Evolutionary conservation across 352 stramenopile species (phyloP), one percentile per base, ranked within the genome.

Genomic region (Peronospora farinosa): DNA sequence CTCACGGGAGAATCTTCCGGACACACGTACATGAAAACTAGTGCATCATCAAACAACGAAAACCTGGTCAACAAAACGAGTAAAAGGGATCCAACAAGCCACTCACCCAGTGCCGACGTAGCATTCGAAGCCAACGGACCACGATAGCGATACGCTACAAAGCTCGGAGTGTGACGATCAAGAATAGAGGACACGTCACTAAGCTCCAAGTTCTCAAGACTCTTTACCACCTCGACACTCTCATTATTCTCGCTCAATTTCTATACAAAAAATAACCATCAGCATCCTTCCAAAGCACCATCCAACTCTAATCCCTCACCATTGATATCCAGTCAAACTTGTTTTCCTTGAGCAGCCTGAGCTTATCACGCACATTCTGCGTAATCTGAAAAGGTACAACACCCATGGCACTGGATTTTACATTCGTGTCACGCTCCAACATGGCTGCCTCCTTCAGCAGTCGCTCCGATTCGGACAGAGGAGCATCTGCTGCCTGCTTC

Each of bases 1-100:
- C 86, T 76, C 42, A 96, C 75, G 6, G 84, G 72, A 0, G 83
- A 72, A 15, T 92, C 81, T 54, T 96, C 87, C 0, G 87, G 87
- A 38, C 87, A 96, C 21, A 91, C 82, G 52, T 95, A 96, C 55
- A 95, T 68, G 50, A 96, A 94, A 31, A 95, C 82, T 89, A 44
- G 8, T 7, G 7, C 32, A 45, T 12, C 28, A 43, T 37, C 23
- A 46, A 4, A 40, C 15, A 39, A n/a, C 10, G 19, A 19, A 19
- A 7, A 35, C 31, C n/a, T 12, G 5, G 31, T 35, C 31, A 35
- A 35, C 6, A 21, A 47, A n/a, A 5, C 21, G 3, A 21, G 19
- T 21, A 21, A 21, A 21, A 21, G 19, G 19, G 19, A 21, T 9
- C 12, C 35, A 40, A 51, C 1, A n/a, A 60, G 47, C n/a, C 40